Base-by-base conservation (phyloP, 2,329 filamentous ascomycete genomes). In the Sclerotinia minor region DNA sequence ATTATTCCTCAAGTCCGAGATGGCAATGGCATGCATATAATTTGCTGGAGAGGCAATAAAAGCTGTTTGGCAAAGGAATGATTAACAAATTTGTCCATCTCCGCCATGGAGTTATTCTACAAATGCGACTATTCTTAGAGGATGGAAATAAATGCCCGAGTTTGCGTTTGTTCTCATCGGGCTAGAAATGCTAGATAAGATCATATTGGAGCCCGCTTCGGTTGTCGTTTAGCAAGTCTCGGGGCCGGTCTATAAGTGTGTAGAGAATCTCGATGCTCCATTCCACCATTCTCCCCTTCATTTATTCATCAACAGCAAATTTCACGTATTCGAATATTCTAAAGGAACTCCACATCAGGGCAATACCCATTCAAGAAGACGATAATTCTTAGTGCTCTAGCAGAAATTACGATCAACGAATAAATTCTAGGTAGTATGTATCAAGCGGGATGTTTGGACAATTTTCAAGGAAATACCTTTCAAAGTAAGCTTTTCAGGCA, bases 331-430 rank as follows among this genome's bases (percentile, higher is more conserved):
- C 15, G n/a, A 24, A 17, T 57, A 24, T 41, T 15, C 15, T 57
- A n/a, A 41, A 26, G 24, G 19, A 9, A 11, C 19, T 11, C 6
- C 13, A 26, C 24, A 26, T 19, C 15, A 5, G n/a, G 17, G 17
- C 8, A 11, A 35, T 35, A 35, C 35, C n/a, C 4, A 7, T 26
- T 41, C 35, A 26, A 41, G 13, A 26, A 57, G 54, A 19, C 13
- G 54, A 57, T 19, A 7, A 57, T 26, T 26, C 35, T 26, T 41
- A 15, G 6, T 57, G 13, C 19, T 3, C 26, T 41, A 2, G 4
- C 41, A 24, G n/a, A 57, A 58, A 58, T 58, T 58, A n/a, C 24
- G 54, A 58, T 58, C 54, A 58, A 41, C 35, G 38, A 11, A 26
- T 17, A 41, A 9, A 26, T 17, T 58, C 7, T 41, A 5, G 35